Evolutionary conservation across 495 filamentous ascomycete genomes (phyloP), one percentile per base, ranked within the genome.

Genomic region (Xeromyces bisporus): DNA sequence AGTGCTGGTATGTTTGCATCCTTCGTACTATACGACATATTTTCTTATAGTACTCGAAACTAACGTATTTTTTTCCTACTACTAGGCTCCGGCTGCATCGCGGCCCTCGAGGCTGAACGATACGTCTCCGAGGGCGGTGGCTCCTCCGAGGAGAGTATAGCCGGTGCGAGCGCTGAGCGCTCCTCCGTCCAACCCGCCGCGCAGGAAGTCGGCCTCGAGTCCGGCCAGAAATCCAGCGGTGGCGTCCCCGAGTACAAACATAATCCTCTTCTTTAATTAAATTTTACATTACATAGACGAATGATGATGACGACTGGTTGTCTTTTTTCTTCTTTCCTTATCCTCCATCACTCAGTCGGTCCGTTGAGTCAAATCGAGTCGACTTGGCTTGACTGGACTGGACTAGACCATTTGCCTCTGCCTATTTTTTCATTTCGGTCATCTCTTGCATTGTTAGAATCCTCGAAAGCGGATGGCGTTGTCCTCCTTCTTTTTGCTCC

Each of bases 1-100:
- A 93, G 83, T 64, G 89, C 89, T 46, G 87, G 87, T 86, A 73
- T 43, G 77, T 69, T n/a, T n/a, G n/a, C n/a, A n/a, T n/a, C n/a
- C n/a, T n/a, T n/a, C n/a, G n/a, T n/a, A n/a, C n/a, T n/a, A n/a
- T n/a, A n/a, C n/a, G n/a, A n/a, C n/a, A n/a, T n/a, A n/a, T n/a
- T n/a, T n/a, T n/a, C n/a, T n/a, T n/a, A n/a, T n/a, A n/a, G n/a
- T n/a, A n/a, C n/a, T n/a, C n/a, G n/a, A n/a, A n/a, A n/a, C n/a
- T n/a, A n/a, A n/a, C n/a, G n/a, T n/a, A n/a, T n/a, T n/a, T n/a
- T n/a, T 24, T 33, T 17, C 29, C 3, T 10, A 25, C 29, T 16
- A n/a, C 26, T 28, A 91, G 85, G 86, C 14, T 78, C 87, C 37
- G 89, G 89, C 41, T 97, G 89, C 52, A 73, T 93, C 46, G 89